Evolutionary conservation across 2,329 filamentous ascomycete genomes (phyloP).

Genomic region (Penicillium freii): DNA sequence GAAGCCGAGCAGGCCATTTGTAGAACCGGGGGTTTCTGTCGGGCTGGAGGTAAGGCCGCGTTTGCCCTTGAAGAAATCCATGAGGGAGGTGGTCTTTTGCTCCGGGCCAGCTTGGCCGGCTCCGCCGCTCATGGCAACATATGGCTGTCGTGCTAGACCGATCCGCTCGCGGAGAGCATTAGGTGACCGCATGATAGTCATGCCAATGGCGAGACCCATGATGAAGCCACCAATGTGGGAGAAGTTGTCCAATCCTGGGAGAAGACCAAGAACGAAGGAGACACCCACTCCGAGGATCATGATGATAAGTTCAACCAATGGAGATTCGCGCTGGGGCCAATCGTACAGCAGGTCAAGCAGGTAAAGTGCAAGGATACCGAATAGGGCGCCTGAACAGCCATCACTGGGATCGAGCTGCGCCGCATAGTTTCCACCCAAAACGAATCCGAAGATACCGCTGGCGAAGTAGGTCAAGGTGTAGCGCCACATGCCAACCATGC

Average conservation of each 20-base stretch:
- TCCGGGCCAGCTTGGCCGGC: slow-evolving; percentile 33
- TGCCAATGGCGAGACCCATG: slow-evolving; percentile 82
- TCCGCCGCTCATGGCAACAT: slow-evolving; percentile 63
- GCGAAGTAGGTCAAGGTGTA: slow-evolving; percentile 88
- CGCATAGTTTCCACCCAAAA: slow-evolving; percentile 91
- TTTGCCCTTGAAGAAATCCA: slow-evolving; percentile 51
- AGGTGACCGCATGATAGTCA: slow-evolving; percentile 86
- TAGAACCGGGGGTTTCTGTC: slow-evolving; percentile 1
- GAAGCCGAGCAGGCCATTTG: slow-evolving; percentile 56
- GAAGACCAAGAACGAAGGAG: slow-evolving; percentile 84
- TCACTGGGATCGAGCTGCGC: slow-evolving; percentile 77
- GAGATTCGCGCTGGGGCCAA: slow-evolving; percentile 75
- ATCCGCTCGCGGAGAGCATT: slow-evolving; percentile 73
- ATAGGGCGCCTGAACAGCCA: slow-evolving; percentile 85
- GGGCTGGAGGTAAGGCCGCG: slow-evolving; percentile 50
- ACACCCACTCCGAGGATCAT: slow-evolving; percentile 82
- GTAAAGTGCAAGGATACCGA: slow-evolving; percentile 84
- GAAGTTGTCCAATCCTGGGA: slow-evolving; percentile 95
- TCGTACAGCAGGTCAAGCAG: slow-evolving; percentile 90
- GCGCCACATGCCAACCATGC: slow-evolving; percentile 79
- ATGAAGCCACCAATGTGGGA: slow-evolving; percentile 94
- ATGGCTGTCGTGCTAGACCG: slow-evolving; percentile 66
- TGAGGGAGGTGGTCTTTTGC: slow-evolving; percentile 51
- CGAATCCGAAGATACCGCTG: slow-evolving; percentile 91
- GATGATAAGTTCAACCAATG: slow-evolving; percentile 81